Evolutionary conservation across 2,329 filamentous ascomycete species (phyloP).

Genomic region (Cadophora malorum): DNA sequence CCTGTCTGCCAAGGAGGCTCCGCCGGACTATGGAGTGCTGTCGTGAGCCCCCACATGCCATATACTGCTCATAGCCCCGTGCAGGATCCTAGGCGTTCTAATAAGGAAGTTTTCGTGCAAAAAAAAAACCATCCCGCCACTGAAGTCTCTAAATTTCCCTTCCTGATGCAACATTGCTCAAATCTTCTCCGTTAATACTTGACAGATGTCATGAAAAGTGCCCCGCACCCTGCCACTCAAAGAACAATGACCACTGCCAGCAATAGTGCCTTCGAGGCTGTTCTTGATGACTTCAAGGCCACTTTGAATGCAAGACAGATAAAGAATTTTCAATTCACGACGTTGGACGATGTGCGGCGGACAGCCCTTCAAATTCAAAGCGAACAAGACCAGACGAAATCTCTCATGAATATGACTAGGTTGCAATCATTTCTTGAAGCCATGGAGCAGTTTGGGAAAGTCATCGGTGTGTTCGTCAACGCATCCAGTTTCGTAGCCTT

Average conservation of each 20-base stretch:
- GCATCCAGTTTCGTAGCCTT: slow-evolving; percentile 44
- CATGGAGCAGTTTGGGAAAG: slow-evolving; percentile 48
- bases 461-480: slow-evolving; percentile 48
- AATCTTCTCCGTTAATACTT: too few species aligned
- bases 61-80: not conserved
- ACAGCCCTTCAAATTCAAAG: slow-evolving; percentile 41
- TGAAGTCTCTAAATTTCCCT: too few species aligned
- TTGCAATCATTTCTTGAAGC: slow-evolving; percentile 45
- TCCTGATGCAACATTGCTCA: too few species aligned
- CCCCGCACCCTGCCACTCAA: not conserved
- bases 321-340: slow-evolving; percentile 32
- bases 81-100: not conserved
- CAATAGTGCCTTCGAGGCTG: slow-evolving; percentile 24
- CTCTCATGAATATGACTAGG: slow-evolving; percentile 43
- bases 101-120: not conserved
- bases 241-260: not conserved
- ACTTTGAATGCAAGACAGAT: slow-evolving; percentile 25
- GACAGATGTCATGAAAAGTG: too few species aligned
- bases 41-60: not conserved
- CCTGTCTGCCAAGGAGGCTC: not conserved
- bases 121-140: not conserved
- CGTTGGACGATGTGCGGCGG: slow-evolving; percentile 37
- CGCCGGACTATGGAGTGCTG: not conserved
- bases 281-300: slow-evolving; percentile 29
- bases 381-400: slow-evolving; percentile 38